Conservation (phyloP, 148 eudicot species). For the Rhododendron kiyosumense region DNA sequence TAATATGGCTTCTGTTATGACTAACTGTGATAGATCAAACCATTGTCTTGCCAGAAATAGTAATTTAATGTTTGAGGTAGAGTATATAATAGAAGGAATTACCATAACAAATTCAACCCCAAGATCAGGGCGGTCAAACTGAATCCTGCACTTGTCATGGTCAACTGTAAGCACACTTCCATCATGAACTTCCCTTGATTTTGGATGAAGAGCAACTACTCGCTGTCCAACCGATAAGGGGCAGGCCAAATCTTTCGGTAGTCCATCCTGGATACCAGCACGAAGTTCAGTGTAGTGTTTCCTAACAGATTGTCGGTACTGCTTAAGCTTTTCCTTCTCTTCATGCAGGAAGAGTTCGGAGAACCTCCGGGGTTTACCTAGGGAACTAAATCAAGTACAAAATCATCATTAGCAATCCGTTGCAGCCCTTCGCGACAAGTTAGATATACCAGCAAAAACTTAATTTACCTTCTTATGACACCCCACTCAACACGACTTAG, state of each 20-base stretch:
- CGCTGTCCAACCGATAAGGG: constrained; percentile 96
- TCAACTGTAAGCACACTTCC: constrained; percentile 93
- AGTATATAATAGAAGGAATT: constrained; percentile 1
- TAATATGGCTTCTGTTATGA: background rate
- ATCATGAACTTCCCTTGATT: constrained; percentile 82
- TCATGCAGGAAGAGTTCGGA: constrained; percentile 80
- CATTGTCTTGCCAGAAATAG: background rate
- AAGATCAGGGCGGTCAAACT: constrained; percentile 85
- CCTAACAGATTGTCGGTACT: constrained; percentile 86
- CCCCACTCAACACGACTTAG: constrained; percentile 96
- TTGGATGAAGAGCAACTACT: constrained; percentile 89
- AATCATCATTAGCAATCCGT: background rate
- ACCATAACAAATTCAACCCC: constrained; percentile 99
- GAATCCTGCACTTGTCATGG: constrained; percentile 74
- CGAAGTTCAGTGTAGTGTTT: constrained; percentile 85
- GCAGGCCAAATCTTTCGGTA: constrained; percentile 86
- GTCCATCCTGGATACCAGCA: constrained; percentile 74
- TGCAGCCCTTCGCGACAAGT: background rate
- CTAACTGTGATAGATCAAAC: background rate
- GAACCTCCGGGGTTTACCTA: constrained; percentile 92
- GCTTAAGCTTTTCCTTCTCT: constrained; percentile 85
- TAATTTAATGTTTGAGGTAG: background rate
- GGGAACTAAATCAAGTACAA: constrained; percentile 51
- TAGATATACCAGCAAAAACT: constrained; percentile 5
- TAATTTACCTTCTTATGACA: constrained; percentile 88